A percentile compares a stretch with the other conserved stretches of the same genome.
Evolutionary conservation across 345 rosid species (phyloP).

Genomic region (Citrus mangshanensis): DNA sequence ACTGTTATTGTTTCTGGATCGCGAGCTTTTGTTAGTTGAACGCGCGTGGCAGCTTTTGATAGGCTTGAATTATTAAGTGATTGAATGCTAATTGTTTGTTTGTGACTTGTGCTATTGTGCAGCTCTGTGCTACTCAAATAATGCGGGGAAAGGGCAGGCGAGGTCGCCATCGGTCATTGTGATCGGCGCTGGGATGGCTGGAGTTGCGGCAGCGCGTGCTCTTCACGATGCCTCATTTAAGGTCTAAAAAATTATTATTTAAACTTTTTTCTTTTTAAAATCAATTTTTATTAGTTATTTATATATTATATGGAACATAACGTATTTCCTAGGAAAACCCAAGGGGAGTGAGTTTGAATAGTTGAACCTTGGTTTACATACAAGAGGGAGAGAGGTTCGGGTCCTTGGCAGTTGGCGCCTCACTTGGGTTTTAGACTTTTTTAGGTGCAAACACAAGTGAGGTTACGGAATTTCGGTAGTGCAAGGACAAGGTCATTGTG

Average conservation of each 20-base stretch:
- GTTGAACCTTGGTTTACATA: not conserved
- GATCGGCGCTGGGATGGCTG: slow-evolving; percentile 86
- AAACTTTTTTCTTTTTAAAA: no score
- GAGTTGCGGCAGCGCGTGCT: slow-evolving; percentile 88
- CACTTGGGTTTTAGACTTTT: not conserved
- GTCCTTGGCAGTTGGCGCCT: not conserved
- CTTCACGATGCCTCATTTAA: slow-evolving; percentile 87
- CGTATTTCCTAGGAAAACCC: not conserved
- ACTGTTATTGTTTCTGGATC: not conserved
- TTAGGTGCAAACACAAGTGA: not conserved
- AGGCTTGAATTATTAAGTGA: not conserved
- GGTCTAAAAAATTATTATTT: slow-evolving; percentile 33
- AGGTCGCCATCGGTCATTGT: slow-evolving; percentile 88
- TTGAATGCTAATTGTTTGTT: not conserved
- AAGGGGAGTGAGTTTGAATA: not conserved
- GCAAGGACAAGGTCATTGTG: not conserved
- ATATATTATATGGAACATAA: not conserved
- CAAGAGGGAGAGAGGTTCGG: not conserved
- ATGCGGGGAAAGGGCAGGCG: slow-evolving; percentile 44
- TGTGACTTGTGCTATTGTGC: not conserved
- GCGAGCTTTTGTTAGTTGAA: not conserved
- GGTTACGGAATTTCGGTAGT: not conserved
- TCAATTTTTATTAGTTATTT: no score
- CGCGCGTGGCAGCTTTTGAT: not conserved
- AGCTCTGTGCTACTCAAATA: slow-evolving; percentile 59